A percentile compares a stretch with the other conserved stretches of the same genome.
phyloP scores from a whole-genome alignment of 371 early-diverging fungal genomes.

The Syncephalastrum racemosum region DNA sequence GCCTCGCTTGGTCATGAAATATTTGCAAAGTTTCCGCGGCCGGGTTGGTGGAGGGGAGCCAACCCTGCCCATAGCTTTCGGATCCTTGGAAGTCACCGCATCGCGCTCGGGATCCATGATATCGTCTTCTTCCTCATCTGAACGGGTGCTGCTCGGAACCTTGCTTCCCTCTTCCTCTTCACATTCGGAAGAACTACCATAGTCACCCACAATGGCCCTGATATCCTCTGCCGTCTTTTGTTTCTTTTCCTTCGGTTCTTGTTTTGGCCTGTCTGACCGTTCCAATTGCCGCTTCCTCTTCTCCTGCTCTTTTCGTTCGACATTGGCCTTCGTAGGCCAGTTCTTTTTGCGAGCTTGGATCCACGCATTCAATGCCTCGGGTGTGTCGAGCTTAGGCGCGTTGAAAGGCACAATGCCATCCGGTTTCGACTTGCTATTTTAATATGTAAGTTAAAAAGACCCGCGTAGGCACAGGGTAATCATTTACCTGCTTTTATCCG shows the following conservation, averaged over 20 bases:
- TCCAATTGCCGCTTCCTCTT: constrained; percentile 18
- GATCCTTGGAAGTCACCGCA: constrained; percentile 58
- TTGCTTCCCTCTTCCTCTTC: constrained; percentile 14
- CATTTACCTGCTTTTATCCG: constrained; percentile 24
- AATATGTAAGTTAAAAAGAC: background rate
- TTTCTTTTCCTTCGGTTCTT: constrained; percentile 11
- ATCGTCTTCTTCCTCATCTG: constrained; percentile 25
- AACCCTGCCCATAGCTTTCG: constrained; percentile 41
- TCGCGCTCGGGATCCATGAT: constrained; percentile 51
- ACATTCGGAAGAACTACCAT: constrained; percentile 12
- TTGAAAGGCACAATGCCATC: constrained; percentile 45
- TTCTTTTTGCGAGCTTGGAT: constrained; percentile 66
- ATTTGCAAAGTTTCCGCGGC: constrained; percentile 38
- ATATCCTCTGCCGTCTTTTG: constrained; percentile 14
- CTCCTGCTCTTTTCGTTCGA: constrained; percentile 48
- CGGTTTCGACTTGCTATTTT: constrained; percentile 20
- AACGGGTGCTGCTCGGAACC: no score
- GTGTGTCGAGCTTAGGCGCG: constrained; percentile 52
- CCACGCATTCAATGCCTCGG: constrained; percentile 68
- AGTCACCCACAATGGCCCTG: constrained; percentile 18
- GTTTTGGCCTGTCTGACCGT: constrained; percentile 4
- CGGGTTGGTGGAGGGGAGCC: constrained; percentile 21
- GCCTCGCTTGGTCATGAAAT: constrained; percentile 37
- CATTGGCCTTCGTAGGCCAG: constrained; percentile 65
- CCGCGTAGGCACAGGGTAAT: background rate